phyloP scores from a whole-genome alignment of 305 asterid genomes.

The Solanum hybrid region DNA sequence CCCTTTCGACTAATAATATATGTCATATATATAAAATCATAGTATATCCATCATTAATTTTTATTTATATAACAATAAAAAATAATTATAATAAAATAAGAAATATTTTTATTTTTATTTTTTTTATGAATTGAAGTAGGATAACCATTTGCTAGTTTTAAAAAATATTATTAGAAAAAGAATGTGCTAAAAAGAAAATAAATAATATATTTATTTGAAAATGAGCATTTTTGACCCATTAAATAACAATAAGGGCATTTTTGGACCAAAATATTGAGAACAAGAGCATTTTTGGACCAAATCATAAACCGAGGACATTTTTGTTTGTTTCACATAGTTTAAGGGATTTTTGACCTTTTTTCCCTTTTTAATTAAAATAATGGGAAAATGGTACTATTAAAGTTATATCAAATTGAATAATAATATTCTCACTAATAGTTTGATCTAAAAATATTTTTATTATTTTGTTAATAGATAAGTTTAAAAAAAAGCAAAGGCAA shows the following conservation, averaged over 20 bases:
- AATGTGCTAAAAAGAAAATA: too few relatives aligned
- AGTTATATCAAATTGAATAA: not conserved
- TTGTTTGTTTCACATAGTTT: not conserved
- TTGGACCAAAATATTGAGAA: not conserved
- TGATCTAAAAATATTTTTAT: not conserved
- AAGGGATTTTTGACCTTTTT: not conserved
- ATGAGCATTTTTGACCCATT: not conserved
- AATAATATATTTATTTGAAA: too few relatives aligned
- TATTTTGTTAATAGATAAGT: not conserved
- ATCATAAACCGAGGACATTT: not conserved
- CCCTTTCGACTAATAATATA: not conserved
- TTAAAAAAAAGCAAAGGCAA: not conserved
- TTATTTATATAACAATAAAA: not conserved
- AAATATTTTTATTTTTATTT: too few relatives aligned
- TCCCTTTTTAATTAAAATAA: not conserved
- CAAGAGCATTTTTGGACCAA: not conserved
- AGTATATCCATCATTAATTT: too few relatives aligned
- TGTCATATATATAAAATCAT: not conserved
- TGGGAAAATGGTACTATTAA: not conserved
- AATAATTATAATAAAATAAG: not conserved
- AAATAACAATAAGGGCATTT: not conserved
- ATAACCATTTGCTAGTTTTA: not conserved
- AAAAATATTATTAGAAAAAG: not conserved
- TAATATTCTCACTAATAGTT: not conserved
- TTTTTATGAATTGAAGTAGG: not conserved